These are phyloP conservation scores for Coniochaeta ligniaria DNA, from an alignment of 2,329 filamentous ascomycete genomes.

Conservation along the genomic window DNA sequence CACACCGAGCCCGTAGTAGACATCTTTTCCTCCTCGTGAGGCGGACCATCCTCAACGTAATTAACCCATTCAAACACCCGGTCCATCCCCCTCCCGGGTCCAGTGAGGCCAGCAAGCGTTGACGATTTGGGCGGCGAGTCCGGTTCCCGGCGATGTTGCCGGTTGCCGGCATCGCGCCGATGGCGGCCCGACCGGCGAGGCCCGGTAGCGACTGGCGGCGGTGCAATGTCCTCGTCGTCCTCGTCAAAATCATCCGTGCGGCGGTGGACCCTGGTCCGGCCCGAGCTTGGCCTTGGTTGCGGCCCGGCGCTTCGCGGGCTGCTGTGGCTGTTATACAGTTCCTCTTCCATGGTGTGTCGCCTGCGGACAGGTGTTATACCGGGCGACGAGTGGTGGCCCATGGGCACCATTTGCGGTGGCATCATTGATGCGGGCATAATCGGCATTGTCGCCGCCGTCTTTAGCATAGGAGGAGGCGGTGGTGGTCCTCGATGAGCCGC, in stretches of 20 bases:
- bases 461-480: not conserved
- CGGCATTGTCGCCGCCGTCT: not conserved
- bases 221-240: not conserved
- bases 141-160: slow-evolving; percentile 11
- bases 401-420: not conserved
- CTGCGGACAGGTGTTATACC: slow-evolving; percentile 9
- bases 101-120: slow-evolving; percentile 39
- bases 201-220: not conserved
- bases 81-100: slow-evolving; percentile 35
- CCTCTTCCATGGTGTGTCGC: slow-evolving; percentile 33
- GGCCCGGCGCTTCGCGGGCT: slow-evolving; percentile 21
- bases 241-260: not conserved
- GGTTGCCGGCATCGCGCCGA: not conserved
- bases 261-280: not conserved
- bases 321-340: slow-evolving; percentile 25
- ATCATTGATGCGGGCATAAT: not conserved
- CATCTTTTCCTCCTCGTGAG: slow-evolving; percentile 16
- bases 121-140: slow-evolving; percentile 27
- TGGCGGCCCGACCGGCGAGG: not conserved
- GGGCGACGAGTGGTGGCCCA: slow-evolving; percentile 3
- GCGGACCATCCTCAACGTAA: slow-evolving; percentile 36
- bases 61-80: slow-evolving; percentile 41
- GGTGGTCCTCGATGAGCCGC: slow-evolving; percentile 6
- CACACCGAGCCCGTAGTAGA: not conserved
- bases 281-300: slow-evolving; percentile 2